Evolutionary conservation across 257 asterid genomes (phyloP).

Genomic region (Solanum peruvianum): DNA sequence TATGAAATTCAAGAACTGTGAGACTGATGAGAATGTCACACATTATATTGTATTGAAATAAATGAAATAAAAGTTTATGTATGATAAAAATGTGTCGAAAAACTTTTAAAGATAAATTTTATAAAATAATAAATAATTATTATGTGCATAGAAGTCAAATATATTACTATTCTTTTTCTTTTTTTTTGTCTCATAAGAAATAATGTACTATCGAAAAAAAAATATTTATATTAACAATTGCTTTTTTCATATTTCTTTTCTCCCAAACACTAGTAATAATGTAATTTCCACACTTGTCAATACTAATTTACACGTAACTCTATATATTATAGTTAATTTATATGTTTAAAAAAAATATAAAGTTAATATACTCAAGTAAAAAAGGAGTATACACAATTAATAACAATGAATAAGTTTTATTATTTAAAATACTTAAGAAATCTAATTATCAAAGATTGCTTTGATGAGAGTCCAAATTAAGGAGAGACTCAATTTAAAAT

Average conservation of each 20-base stretch:
- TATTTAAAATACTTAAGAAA: not conserved
- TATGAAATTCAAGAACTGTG: not conserved
- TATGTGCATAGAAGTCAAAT: not conserved
- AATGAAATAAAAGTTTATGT: no score
- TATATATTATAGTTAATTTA: not conserved
- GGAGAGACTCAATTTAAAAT: not conserved
- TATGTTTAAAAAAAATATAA: not conserved
- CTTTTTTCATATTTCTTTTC: not conserved
- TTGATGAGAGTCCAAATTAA: not conserved
- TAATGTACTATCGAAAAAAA: not conserved
- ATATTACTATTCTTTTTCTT: not conserved
- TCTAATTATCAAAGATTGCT: not conserved
- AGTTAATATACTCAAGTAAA: not conserved
- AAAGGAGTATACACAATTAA: not conserved
- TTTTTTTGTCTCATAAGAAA: not conserved
- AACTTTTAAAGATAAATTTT: no score
- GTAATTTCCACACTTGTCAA: not conserved
- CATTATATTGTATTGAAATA: accelerated
- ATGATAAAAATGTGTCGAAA: not conserved
- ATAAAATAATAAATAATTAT: no score
- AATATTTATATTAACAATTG: not conserved
- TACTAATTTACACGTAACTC: not conserved
- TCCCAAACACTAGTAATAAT: not conserved
- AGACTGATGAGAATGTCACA: not conserved
- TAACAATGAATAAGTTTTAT: not conserved